Evolutionary conservation across 345 rosid species (phyloP).

Genomic region (Eucalyptus sideroxylon): DNA sequence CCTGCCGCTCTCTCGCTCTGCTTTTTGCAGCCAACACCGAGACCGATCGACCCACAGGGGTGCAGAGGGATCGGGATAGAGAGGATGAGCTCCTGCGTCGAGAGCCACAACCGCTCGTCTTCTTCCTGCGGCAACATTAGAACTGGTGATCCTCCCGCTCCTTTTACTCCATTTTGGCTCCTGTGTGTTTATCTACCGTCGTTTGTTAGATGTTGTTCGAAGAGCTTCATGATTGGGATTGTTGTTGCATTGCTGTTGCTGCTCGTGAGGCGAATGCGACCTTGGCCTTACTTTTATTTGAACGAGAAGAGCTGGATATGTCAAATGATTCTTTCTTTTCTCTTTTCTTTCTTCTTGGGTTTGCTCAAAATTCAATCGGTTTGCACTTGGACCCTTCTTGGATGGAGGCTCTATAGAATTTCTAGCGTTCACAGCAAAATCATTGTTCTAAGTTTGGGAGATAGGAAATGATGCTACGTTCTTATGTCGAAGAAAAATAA

Average conservation of each 20-base stretch:
- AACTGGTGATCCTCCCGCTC: not conserved
- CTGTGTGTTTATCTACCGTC: not conserved
- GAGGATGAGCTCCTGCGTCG: not conserved
- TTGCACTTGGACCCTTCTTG: not conserved
- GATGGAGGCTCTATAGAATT: not conserved
- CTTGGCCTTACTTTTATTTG: not conserved
- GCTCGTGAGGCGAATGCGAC: not conserved
- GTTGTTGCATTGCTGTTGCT: not conserved
- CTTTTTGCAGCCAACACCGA: too few relatives aligned
- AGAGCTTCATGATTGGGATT: not conserved
- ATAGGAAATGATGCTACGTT: not conserved
- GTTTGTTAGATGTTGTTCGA: not conserved
- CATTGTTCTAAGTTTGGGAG: not conserved
- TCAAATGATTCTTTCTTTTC: not conserved
- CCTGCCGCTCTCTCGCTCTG: too few relatives aligned
- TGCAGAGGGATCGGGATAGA: too few relatives aligned
- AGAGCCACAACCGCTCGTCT: not conserved
- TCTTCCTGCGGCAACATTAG: not conserved
- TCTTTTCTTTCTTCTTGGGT: too few relatives aligned
- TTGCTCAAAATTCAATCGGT: too few relatives aligned
- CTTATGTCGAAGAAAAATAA: not conserved
- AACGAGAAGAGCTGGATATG: not conserved
- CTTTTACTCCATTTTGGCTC: not conserved
- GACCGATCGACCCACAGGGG: too few relatives aligned
- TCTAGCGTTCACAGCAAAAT: not conserved